Conservation (phyloP, 176 grass and related monocot genomes). For the Aegilops bicornis region DNA sequence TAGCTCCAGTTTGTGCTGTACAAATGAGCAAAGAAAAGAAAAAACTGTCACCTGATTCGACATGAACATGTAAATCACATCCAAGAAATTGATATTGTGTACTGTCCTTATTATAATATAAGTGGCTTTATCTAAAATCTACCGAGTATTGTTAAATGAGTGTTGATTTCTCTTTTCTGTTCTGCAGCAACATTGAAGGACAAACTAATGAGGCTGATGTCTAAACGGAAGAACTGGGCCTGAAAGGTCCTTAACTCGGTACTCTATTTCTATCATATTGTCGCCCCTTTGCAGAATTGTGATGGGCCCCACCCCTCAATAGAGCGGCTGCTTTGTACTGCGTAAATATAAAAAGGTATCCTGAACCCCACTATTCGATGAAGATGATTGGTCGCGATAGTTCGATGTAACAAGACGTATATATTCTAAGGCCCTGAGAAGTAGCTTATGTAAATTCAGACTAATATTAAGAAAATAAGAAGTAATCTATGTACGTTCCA, state of each 20-base stretch:
- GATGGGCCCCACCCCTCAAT: too few relatives aligned
- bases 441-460: conserved; percentile 30
- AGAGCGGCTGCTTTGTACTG: too few relatives aligned
- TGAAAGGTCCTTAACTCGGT: conserved; percentile 6
- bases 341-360: too few relatives aligned
- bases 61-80: background rate
- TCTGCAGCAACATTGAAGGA: conserved; percentile 72
- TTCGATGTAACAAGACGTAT: background rate
- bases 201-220: conserved; percentile 57
- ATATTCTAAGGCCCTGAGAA: conserved; percentile 18
- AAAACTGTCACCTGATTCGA: background rate
- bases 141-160: background rate
- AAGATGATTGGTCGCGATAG: too few relatives aligned
- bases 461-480: conserved; percentile 4
- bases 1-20: background rate
- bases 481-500: background rate
- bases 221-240: conserved; percentile 77
- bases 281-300: too few relatives aligned
- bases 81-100: background rate
- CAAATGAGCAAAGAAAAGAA: background rate
- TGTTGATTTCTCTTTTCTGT: background rate
- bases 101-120: background rate
- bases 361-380: too few relatives aligned
- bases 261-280: too few relatives aligned
- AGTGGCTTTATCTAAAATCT: background rate